Evolutionary conservation across 2,329 filamentous ascomycete species (phyloP), one percentile per base, ranked within the genome.

Genomic region (Aspergillus ochraceoroseus): DNA sequence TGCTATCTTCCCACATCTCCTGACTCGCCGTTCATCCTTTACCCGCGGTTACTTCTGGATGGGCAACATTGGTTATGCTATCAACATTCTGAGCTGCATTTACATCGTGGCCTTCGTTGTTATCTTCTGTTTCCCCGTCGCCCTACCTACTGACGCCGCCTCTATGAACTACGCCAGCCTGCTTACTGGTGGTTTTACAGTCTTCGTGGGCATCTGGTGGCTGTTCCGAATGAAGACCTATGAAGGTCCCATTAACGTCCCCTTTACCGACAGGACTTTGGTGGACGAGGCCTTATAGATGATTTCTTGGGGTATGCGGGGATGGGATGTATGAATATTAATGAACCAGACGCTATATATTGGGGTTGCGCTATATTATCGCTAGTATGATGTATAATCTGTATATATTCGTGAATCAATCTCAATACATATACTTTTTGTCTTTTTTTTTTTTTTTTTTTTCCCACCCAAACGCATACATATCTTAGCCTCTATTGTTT

Each of bases 81-180:
- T 80, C 51, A 80, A 80, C 49, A 41, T 60, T 7, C 47, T 72
- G 3, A 65, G 74, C 5, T 72, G 76, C 11, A 51, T 72, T 27
- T 72, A 78, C 38, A 79, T 80, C 39, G 53, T 70, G 1, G 61
- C 76, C 13, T 80, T 79, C 49, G 67, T 75, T 38, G 63, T 77
- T n/a, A 72, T 80, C 43, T 80, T 75, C 60, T 79, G 75, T 54
- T 80, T 80, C 63, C 76, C 74, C 0, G 74, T 68, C 44, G 55
- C 62, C 1, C 48, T 74, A 34, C 69, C 72, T 7, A 66, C 70
- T 4, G 56, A 66, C 41, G 68, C 69, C 2, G 54, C 58, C 20
- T 65, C 59, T 2, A 77, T 78, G 75, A 78, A 77, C 49, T 77
- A 77, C 52, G 65, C 68, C 8, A 71, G 65, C 49, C 52, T 77